These are phyloP conservation scores for Thymus quinquecostatus DNA, from an alignment of 257 asterid species.

Conservation along the genomic window DNA sequence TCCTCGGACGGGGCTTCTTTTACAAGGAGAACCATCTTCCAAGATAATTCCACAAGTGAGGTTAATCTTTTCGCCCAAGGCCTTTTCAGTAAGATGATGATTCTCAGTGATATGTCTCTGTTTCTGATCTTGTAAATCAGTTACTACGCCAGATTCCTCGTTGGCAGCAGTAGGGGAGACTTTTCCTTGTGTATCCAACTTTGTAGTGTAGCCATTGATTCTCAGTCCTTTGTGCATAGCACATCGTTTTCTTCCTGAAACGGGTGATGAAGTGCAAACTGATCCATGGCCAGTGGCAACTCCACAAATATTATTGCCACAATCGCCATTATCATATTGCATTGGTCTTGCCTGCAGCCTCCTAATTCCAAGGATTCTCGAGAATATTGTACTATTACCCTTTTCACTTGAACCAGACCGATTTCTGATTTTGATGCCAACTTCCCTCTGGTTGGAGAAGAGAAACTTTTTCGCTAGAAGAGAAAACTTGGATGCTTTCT, in stretches of 20 bases:
- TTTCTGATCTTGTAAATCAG: conserved; percentile 12
- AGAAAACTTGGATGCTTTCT: conserved; percentile 47
- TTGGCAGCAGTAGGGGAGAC: conserved; percentile 12
- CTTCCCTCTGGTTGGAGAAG: conserved; percentile 48
- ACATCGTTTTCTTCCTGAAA: conserved; percentile 78
- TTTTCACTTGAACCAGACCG: conserved; percentile 31
- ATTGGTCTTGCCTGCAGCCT: conserved; percentile 47
- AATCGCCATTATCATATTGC: conserved; percentile 29
- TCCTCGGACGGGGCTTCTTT: conserved; percentile 34
- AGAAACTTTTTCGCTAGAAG: conserved; percentile 48
- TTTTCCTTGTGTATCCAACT: conserved; percentile 32
- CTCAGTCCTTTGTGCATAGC: conserved; percentile 86
- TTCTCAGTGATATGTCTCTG: conserved; percentile 13
- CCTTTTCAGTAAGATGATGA: conserved; percentile 1
- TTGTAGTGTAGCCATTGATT: conserved; percentile 50
- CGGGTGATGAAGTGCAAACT: conserved; percentile 63
- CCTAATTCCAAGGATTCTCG: conserved; percentile 57
- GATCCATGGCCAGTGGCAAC: conserved; percentile 70
- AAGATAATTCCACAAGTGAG: conserved; percentile 41
- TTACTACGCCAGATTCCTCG: not conserved
- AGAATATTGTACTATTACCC: conserved; percentile 34
- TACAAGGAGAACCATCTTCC: conserved; percentile 45
- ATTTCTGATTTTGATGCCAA: conserved; percentile 62
- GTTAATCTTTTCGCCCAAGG: conserved; percentile 14
- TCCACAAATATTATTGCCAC: conserved; percentile 53